These are phyloP conservation scores for Colletotrichum truncatum DNA, from an alignment of 2,329 filamentous ascomycete species.

Conservation along the genomic window DNA sequence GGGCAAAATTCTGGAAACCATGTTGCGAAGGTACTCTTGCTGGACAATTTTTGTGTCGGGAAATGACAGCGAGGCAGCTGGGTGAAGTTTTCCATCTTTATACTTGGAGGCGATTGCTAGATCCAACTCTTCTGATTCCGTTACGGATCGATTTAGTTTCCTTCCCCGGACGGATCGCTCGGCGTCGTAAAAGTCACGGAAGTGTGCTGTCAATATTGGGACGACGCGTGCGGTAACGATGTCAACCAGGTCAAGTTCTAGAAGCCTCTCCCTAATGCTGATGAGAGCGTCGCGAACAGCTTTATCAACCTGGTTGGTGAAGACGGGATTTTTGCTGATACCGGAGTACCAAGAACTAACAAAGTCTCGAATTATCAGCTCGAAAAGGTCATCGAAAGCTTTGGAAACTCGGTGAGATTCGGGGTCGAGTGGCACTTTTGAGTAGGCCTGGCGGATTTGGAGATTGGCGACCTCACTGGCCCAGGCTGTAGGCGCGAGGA, in stretches of 20 bases:
- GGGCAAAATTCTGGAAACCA: conserved; percentile 78
- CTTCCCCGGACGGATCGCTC: conserved; percentile 87
- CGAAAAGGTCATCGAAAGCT: conserved; percentile 81
- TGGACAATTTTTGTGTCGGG: conserved; percentile 86
- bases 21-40: conserved; percentile 85
- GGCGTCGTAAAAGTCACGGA: conserved; percentile 90
- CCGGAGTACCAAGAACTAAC: conserved; percentile 87
- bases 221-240: conserved; percentile 83
- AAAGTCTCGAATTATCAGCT: conserved; percentile 83
- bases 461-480: conserved; percentile 73
- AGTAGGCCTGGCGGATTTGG: conserved; percentile 72
- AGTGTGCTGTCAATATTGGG: conserved; percentile 87
- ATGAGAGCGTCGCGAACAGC: conserved; percentile 78
- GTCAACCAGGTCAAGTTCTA: conserved; percentile 84
- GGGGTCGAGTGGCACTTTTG: conserved; percentile 75
- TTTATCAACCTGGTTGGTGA: conserved; percentile 87
- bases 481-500: conserved; percentile 74
- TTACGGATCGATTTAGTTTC: conserved; percentile 88
- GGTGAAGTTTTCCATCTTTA: conserved; percentile 85
- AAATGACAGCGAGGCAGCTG: conserved; percentile 83
- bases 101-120: conserved; percentile 96
- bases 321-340: conserved; percentile 83
- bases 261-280: conserved; percentile 76
- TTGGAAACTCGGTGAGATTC: conserved; percentile 81
- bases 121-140: conserved; percentile 95